Evolutionary conservation across 2,329 filamentous ascomycete genomes (phyloP).

Genomic region (Fusarium globosum): DNA sequence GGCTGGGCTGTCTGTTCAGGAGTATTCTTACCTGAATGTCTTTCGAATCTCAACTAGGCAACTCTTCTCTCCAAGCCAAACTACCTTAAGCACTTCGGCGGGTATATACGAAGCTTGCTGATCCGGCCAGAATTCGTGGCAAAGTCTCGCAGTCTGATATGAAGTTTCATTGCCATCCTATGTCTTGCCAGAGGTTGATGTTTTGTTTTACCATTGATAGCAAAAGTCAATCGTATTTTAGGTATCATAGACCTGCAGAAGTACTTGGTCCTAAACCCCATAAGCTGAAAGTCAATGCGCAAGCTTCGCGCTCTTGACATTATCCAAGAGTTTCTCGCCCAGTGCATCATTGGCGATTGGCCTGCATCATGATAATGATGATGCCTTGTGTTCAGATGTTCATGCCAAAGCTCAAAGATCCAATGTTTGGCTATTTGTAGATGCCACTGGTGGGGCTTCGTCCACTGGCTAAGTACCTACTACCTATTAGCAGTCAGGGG

Average conservation of each 20-base stretch:
- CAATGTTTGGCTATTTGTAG: neutral
- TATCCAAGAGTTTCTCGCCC: neutral
- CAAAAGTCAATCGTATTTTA: neutral
- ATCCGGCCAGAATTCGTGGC: neutral
- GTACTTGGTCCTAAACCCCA: neutral
- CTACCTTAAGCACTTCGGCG: neutral
- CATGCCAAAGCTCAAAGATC: neutral
- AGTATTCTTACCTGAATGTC: neutral
- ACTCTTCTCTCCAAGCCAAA: neutral
- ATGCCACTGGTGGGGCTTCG: slow-evolving; percentile 9
- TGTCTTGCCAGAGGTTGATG: neutral
- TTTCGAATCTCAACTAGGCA: neutral
- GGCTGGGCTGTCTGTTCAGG: neutral
- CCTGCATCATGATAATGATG: neutral
- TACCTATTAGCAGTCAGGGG: slow-evolving; percentile 16
- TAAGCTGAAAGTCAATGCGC: neutral
- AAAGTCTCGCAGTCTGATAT: neutral
- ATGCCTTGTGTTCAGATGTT: neutral
- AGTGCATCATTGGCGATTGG: neutral
- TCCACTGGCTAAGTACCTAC: neutral
- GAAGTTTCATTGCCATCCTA: neutral
- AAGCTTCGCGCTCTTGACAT: neutral
- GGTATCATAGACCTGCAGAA: neutral
- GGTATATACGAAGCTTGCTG: neutral
- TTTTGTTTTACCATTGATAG: neutral